Conservation (phyloP, 192 early-diverging fungal genomes). For the Mortierella alpina region DNA sequence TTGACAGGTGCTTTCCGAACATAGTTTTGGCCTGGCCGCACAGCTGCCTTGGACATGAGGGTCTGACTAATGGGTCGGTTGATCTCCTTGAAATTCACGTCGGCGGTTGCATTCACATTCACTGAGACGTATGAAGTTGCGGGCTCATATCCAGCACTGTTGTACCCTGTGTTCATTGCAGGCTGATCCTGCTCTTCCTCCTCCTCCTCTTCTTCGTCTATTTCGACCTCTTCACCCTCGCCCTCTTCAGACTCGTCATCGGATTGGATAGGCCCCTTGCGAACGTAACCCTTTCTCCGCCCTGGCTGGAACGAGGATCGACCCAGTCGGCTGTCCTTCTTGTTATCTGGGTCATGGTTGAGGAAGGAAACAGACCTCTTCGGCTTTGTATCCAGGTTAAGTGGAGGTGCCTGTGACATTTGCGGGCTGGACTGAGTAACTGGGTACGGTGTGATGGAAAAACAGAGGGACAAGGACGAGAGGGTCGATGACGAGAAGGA, state of each 20-base stretch:
- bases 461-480: too few relatives aligned
- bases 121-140: neutral
- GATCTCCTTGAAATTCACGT: neutral
- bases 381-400: conserved; percentile 24
- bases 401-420: conserved; percentile 5
- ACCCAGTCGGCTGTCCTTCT: neutral
- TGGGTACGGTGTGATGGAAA: too few relatives aligned
- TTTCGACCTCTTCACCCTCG: neutral
- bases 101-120: neutral
- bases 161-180: neutral
- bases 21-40: conserved; percentile 44
- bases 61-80: neutral
- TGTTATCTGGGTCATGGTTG: conserved; percentile 2
- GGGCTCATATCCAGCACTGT: neutral
- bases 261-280: conserved; percentile 31
- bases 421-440: too few relatives aligned
- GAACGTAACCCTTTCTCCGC: conserved; percentile 22
- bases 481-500: too few relatives aligned
- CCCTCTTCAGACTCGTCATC: conserved; percentile 21
- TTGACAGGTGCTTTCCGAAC: conserved; percentile 37
- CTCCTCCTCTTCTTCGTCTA: neutral
- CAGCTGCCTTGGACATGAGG: neutral
- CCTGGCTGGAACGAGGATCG: conserved; percentile 39
- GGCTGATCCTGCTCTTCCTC: neutral
- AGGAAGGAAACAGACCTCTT: conserved; percentile 42